Evolutionary conservation across 2,329 filamentous ascomycete genomes (phyloP), one percentile per base, ranked within the genome.

Genomic region (Penicillium sp.): DNA sequence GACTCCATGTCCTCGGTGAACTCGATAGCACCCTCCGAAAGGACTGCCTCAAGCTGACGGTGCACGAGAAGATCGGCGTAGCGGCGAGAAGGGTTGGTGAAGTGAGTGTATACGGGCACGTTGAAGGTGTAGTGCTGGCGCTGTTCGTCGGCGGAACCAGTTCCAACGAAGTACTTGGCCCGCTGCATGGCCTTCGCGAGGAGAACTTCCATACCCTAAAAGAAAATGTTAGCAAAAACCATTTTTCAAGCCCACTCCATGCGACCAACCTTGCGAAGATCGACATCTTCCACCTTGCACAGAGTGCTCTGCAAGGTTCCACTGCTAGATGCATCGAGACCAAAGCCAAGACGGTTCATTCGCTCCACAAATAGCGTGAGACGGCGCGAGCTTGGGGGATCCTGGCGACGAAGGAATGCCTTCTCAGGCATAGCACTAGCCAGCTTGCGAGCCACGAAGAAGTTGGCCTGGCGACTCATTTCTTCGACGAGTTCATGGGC

Each of bases 21-120:
- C 65, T 96, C 91, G 43, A 89, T 81, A 56, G 86, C 82, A 57
- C 89, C 89, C 48, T 90, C 84, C 0, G 90, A 94, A 33, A 99
- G 81, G 45, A 90, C 85, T 53, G 89, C 82, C 68, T 97, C 92
- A 24, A 99, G 81, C 74, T 99, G 94, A 51, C 94, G 91, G 73
- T 99, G 94, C 30, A 96, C 94, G 63, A 97, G 80, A 55, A 99
- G 87, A 69, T 99, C 94, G 22, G 92, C 89, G 71, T 97, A 99
- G 55, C 94, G 90, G 48, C 94, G 88, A 18, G 90, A 95, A 1
- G 94, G 94, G 71, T 90, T 92, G 33, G 92, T 97, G 76, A 97
- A 97, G 72, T 99, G 94, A 63, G 94, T 97, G 79, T 96, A 99
- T 11, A 96, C 76, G 0, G 92, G 91, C 49, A 96, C 77, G 75